Evolutionary conservation across 2,329 filamentous ascomycete genomes (phyloP).

Genomic region (Scortechinia acanthostroma): DNA sequence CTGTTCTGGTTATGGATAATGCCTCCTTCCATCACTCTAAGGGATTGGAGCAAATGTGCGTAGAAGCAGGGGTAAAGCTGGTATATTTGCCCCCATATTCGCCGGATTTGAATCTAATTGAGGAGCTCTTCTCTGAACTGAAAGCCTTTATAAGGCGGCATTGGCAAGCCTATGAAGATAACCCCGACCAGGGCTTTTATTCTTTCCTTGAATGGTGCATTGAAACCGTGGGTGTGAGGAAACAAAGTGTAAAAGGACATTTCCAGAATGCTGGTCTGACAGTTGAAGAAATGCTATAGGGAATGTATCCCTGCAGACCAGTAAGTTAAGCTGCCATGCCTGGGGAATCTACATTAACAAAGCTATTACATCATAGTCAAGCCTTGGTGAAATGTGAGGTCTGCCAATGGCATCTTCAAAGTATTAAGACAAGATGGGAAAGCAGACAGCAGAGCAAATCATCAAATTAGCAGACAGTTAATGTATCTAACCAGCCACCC

Average conservation of each 20-base stretch:
- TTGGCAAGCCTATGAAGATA: neutral
- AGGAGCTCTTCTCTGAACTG: neutral
- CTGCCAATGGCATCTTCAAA: too few relatives aligned
- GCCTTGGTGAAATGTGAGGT: too few relatives aligned
- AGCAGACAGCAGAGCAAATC: too few relatives aligned
- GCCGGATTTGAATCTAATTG: neutral
- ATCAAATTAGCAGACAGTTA: too few relatives aligned
- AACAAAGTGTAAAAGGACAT: constrained; percentile 5
- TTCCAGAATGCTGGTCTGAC: constrained; percentile 6
- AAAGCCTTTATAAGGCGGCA: neutral
- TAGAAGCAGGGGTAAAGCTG: constrained; percentile 6
- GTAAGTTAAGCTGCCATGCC: too few relatives aligned
- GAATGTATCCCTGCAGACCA: too few relatives aligned
- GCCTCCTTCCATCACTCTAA: constrained; percentile 16
- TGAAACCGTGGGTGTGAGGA: constrained; percentile 5
- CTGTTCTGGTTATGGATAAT: constrained; percentile 24
- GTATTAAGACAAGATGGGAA: too few relatives aligned
- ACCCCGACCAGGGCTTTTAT: neutral
- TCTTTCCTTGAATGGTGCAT: constrained; percentile 2
- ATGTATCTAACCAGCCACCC: too few relatives aligned
- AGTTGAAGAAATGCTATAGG: constrained; percentile 5
- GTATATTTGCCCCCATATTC: neutral
- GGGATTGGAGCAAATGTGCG: constrained; percentile 14
- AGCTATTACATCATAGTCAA: too few relatives aligned
- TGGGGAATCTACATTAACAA: too few relatives aligned